These are phyloP conservation scores for Botrytis porri DNA, from an alignment of 2,329 filamentous ascomycete species.

Conservation along the genomic window DNA sequence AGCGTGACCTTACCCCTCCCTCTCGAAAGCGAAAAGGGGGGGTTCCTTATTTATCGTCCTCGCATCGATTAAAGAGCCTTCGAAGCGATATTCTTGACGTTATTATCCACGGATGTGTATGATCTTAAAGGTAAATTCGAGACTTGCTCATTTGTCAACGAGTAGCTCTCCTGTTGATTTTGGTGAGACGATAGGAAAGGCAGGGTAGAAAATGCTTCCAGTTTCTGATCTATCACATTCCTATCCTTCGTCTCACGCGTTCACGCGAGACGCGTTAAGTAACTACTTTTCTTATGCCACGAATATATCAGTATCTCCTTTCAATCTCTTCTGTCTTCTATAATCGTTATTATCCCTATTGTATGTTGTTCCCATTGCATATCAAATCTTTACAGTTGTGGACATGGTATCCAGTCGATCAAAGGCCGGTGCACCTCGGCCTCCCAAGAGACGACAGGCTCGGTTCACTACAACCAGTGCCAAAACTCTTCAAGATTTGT, in stretches of 20 bases:
- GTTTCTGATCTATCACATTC: slow-evolving; percentile 11
- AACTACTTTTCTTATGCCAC: not conserved
- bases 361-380: not conserved
- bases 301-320: not conserved
- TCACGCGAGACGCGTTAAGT: not conserved
- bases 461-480: not conserved
- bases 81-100: not conserved
- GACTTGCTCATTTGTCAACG: not conserved
- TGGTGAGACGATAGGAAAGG: not conserved
- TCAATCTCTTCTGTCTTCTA: not conserved
- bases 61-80: not conserved
- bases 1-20: not conserved
- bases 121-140: not conserved
- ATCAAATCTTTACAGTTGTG: not conserved
- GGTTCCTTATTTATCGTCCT: not conserved
- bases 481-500: not conserved
- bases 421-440: not conserved
- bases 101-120: not conserved
- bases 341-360: not conserved
- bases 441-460: not conserved
- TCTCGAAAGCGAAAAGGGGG: not conserved
- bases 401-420: not conserved
- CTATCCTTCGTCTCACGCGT: not conserved
- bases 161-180: not conserved
- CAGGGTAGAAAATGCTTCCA: not conserved